Base-by-base conservation (phyloP, 352 stramenopile species). In the Globisporangium megalacanthum region DNA sequence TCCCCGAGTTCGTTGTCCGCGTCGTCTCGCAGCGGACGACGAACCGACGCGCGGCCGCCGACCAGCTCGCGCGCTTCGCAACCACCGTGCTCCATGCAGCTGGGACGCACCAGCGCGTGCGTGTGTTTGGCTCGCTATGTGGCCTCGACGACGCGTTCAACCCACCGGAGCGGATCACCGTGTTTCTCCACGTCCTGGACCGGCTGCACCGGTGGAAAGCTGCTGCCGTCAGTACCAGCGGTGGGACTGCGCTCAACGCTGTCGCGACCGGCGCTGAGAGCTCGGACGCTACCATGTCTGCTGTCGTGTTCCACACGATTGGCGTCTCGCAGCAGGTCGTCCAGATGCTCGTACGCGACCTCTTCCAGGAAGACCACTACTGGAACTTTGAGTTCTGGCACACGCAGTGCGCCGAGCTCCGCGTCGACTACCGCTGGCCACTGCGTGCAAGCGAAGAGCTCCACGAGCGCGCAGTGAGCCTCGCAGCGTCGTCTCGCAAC, bases 351-450 rank as follows among this genome's bases (percentile, higher is more conserved):
- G 73, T 91, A 36, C 42, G 50, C 1, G 80, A 91, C 55, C 73
- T 93, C 50, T 93, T 93, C 29, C 63, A 72, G 47, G 70, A 89
- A 19, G 83, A 90, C 31, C 86, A 74, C 58, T 89, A 83, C 63
- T 93, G 83, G 83, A 83, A 86, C 54, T 87, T 91, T 45, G 65
- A 79, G 49, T 93, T 91, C 64, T 88, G 82, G 73, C 52, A 78
- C 47, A 61, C 67, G 35, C 74, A 79, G 17, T 88, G 76, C 69
- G 61, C 58, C 15, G 83, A 93, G 58, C 66, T 93, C 17, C 54
- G 60, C 44, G 61, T 91, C 37, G 54, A 74, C 29, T 83, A 70
- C 46, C 56, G 62, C 20, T 93, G 83, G 83, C 79, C 80, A 2
- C 8, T 35, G 6, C 57, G 46, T 9, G 68, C 83, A n/a, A 67